These are phyloP conservation scores for Asterionellopsis glacialis DNA, from an alignment of 108 stramenopile genomes.

Conservation along the genomic window DNA sequence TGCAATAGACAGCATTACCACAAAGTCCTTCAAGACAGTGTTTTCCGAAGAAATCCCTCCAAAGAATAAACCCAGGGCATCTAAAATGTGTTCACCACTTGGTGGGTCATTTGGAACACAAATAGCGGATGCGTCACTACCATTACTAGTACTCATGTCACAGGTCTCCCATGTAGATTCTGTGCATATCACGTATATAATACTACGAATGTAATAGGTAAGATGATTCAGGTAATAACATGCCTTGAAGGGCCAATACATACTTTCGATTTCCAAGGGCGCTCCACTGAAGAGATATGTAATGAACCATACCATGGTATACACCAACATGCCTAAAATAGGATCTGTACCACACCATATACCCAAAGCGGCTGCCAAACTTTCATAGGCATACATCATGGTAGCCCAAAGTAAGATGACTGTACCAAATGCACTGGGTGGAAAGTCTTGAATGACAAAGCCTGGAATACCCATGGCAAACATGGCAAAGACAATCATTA, in stretches of 20 bases:
- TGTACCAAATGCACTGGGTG: not conserved
- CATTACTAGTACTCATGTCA: not conserved
- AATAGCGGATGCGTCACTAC: not conserved
- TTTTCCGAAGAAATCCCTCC: conserved; percentile 1
- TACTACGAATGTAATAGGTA: conserved; percentile 15
- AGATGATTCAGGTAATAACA: conserved; percentile 21
- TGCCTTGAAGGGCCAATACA: conserved; percentile 18
- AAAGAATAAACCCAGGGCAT: conserved; percentile 1
- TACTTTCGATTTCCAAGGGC: conserved; percentile 10
- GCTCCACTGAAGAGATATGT: conserved; percentile 23
- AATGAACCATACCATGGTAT: conserved; percentile 2
- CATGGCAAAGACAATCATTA: conserved; percentile 10
- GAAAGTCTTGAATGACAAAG: conserved; percentile 11
- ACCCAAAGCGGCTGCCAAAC: conserved; percentile 19
- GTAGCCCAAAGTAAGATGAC: conserved; percentile 4
- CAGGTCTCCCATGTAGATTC: conserved; percentile 17
- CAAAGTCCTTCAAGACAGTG: not conserved
- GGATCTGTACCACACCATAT: conserved; percentile 10
- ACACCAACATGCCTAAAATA: too few relatives aligned
- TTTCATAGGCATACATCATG: conserved; percentile 15
- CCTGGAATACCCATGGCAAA: conserved; percentile 18
- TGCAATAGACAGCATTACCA: not conserved
- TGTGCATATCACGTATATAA: conserved; percentile 6
- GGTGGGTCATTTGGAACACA: conserved; percentile 10
- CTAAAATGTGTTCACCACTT: not conserved